Percentiles rank a stretch among this genome's conserved stretches.
Evolutionary conservation across 352 stramenopile species (phyloP).

Genomic region (Phytopythium cucurbitacearum): DNA sequence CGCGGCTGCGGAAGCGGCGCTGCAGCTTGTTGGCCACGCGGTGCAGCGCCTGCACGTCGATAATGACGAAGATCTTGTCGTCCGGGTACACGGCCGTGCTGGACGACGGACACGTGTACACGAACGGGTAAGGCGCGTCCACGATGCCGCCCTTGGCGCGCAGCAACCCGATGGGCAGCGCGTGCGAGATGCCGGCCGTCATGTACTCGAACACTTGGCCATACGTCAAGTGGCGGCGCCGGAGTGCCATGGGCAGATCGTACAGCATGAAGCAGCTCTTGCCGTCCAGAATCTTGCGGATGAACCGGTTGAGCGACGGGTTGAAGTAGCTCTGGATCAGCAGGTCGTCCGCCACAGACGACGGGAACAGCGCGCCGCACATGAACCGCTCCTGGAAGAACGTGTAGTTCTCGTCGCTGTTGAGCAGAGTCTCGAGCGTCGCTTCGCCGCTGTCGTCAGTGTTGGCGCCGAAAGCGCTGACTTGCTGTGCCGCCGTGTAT

Average conservation of each 20-base stretch:
- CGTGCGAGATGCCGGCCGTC: slow-evolving; percentile 62
- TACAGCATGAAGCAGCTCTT: slow-evolving; percentile 87
- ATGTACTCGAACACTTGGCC: slow-evolving; percentile 75
- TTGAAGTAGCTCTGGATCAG: slow-evolving; percentile 89
- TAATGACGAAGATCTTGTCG: slow-evolving; percentile 82
- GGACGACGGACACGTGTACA: slow-evolving; percentile 74
- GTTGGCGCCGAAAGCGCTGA: slow-evolving; percentile 30
- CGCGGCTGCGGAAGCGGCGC: slow-evolving; percentile 50
- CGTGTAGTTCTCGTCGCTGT: slow-evolving; percentile 56
- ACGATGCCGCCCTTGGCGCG: slow-evolving; percentile 42
- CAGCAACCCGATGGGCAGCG: slow-evolving; percentile 73
- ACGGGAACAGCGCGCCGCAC: slow-evolving; percentile 74
- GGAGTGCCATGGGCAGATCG: slow-evolving; percentile 56
- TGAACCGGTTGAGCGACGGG: slow-evolving; percentile 79
- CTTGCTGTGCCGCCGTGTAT: slow-evolving; percentile 43
- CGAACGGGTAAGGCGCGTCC: slow-evolving; percentile 63
- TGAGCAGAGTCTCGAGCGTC: slow-evolving; percentile 30
- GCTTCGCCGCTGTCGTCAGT: slow-evolving; percentile 4
- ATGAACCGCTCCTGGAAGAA: slow-evolving; percentile 88
- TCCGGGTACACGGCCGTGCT: slow-evolving; percentile 54
- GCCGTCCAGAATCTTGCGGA: slow-evolving; percentile 78
- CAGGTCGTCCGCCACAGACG: slow-evolving; percentile 74
- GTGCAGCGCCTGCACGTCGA: slow-evolving; percentile 71
- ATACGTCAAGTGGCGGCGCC: slow-evolving; percentile 43
- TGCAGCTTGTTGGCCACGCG: slow-evolving; percentile 76